Base-by-base conservation (phyloP, 495 filamentous ascomycete genomes). In the Talaromyces trachyspermus region DNA sequence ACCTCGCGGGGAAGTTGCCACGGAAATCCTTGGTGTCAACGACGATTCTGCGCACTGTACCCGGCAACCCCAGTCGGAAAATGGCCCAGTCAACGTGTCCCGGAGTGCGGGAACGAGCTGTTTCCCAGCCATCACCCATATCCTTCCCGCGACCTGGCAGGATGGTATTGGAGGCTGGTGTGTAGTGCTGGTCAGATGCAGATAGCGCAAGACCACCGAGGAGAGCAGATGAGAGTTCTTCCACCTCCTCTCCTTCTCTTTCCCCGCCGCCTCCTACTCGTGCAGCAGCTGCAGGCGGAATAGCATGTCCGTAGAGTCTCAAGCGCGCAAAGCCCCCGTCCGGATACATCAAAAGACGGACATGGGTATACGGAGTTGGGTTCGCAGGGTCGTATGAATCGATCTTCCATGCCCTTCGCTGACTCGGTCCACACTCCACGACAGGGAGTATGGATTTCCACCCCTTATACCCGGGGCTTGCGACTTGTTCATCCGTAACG, bases 101-200 rank as follows among this genome's bases (percentile, higher is more conserved):
- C 54, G 79, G 79, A 18, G 74, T 79, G 19, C 90, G 67, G 24
- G 83, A 88, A 29, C 90, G 77, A 44, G 84, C 81, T 9, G 89
- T 96, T 66, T 96, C 89, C 89, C 90, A 96, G 2, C 90, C 90
- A 62, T 95, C 89, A 24, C 89, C 85, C 89, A 95, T 95, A 64
- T 96, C 83, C 59, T 83, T 79, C 5, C 90, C 90, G 20, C 90
- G 74, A 2, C 89, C 89, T 2, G 90, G 89, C 10, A 95, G 69
- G 11, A 95, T 76, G 37, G 95, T 63, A 62, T 96, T 95, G 49
- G 83, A 80, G 60, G 82, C 86, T 7, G 79, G 82, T 2, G 89
- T 87, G 59, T 85, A 96, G 61, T 95, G 89, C 65, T 95, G 78
- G 58, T 95, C 87, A 29, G 83, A 90, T 55, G 84, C 89, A 0